Base-by-base conservation (phyloP, 805 yeast genomes). In the Zygosaccharomyces pseudorouxii region DNA sequence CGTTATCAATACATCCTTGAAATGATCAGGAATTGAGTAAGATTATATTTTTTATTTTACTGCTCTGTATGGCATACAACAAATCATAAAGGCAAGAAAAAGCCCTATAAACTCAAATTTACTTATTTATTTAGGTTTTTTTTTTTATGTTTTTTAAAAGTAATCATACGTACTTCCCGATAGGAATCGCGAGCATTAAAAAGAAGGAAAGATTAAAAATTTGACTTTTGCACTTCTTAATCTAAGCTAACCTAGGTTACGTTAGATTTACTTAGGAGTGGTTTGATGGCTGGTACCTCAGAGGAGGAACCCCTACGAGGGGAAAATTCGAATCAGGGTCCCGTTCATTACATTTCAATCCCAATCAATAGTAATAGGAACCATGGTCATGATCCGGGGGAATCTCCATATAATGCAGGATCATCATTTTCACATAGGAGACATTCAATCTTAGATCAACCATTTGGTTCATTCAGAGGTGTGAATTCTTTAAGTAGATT, bases 401-500 rank as follows among this genome's bases (percentile, higher is more conserved):
- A 48, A 7, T 42, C 38, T 1, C 47, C 50, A 14, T 46, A 39
- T 9, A 48, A 44, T 8, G 14, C 27, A 18, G 51, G 51, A 19
- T 39, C 50, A 2, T 16, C 37, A 4, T 46, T 45, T 23, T 39
- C 45, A 10, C 45, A 42, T 7, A 63, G 76, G 53, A 57, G 73
- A 30, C 67, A 65, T 38, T 71, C 76, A 1, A 57, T 73, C 16
- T 60, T 75, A 18, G 71, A 73, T 50, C 69, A 71, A 37, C 77
- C 79, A 27, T 68, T 78, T 22, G 84, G 84, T 2, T 81, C 85
- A 16, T 81, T 80, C 61, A 74, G 74, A 59, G 84, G 88, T 40
- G 72, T 72, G 19, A 85, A 85, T 66, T 84, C 93, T 1, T 63
- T 88, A 37, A 81, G 83, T 49, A 80, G 86, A 47, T 88, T 88